Conservation (phyloP, 805 yeast genomes). For the Candida sakaeoensis region DNA sequence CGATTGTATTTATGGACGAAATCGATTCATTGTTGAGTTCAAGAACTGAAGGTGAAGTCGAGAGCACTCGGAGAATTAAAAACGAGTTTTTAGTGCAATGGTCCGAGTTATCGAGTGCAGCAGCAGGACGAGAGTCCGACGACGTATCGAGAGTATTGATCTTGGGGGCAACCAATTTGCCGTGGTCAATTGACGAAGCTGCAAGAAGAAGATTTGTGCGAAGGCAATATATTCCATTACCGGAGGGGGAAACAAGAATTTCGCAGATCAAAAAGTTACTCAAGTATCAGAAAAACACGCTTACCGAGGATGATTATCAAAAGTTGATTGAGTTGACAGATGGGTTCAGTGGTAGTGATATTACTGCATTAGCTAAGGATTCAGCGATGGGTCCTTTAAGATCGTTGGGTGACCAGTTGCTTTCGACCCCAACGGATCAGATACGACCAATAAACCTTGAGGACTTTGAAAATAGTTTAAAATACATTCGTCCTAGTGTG, state of each 20-base stretch:
- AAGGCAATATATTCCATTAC: constrained; percentile 89
- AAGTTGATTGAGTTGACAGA: constrained; percentile 63
- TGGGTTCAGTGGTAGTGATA: constrained; percentile 87
- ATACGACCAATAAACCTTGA: constrained; percentile 70
- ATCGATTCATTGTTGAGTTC: constrained; percentile 86
- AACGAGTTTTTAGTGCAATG: constrained; percentile 93
- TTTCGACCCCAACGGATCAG: constrained; percentile 63
- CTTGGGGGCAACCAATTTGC: constrained; percentile 90
- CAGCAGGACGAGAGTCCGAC: constrained; percentile 55
- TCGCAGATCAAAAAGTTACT: constrained; percentile 68
- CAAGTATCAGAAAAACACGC: constrained; percentile 65
- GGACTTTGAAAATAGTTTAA: constrained; percentile 76
- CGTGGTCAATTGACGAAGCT: constrained; percentile 97
- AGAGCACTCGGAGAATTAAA: constrained; percentile 83
- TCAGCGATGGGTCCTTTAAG: constrained; percentile 98
- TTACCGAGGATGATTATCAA: constrained; percentile 60
- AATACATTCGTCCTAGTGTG: constrained; percentile 83
- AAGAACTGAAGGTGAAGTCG: constrained; percentile 75
- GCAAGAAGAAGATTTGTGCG: constrained; percentile 91
- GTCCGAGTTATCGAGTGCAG: constrained; percentile 89
- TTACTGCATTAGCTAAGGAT: constrained; percentile 90
- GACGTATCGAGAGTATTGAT: constrained; percentile 68
- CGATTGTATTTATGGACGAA: constrained; percentile 93
- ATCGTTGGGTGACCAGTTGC: constrained; percentile 78
- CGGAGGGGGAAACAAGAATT: constrained; percentile 78